These are phyloP conservation scores for Aleurites moluccanus DNA, from an alignment of 441 rosid genomes.

Conservation along the genomic window DNA sequence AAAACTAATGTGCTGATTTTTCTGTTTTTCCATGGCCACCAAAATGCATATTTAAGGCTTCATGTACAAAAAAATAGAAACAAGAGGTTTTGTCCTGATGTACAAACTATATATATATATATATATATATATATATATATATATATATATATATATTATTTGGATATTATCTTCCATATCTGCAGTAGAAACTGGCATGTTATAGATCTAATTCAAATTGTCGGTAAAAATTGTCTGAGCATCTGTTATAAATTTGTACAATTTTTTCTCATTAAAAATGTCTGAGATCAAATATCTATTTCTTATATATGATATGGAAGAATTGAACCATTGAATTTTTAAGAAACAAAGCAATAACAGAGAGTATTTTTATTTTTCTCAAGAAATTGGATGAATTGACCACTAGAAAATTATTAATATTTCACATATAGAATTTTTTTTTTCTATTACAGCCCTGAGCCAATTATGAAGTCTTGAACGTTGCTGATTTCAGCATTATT, in stretches of 20 bases:
- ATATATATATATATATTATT: neutral
- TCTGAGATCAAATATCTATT: too few relatives aligned
- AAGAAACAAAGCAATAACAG: neutral
- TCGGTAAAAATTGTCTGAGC: neutral
- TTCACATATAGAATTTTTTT: neutral
- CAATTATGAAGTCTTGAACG: slow-evolving; percentile 1
- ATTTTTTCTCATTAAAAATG: too few relatives aligned
- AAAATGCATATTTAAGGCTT: slow-evolving; percentile 21
- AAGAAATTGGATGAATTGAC: neutral
- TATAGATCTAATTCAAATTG: neutral
- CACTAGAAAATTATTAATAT: neutral
- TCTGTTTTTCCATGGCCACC: slow-evolving; percentile 15
- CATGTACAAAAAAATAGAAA: slow-evolving; percentile 18
- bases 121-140: too few relatives aligned
- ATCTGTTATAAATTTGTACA: neutral
- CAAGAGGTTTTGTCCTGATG: slow-evolving; percentile 23
- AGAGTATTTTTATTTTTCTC: neutral
- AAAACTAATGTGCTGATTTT: slow-evolving; percentile 25
- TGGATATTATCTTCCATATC: neutral
- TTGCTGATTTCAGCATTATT: neutral
- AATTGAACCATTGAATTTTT: neutral
- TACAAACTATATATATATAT: slow-evolving; percentile 13
- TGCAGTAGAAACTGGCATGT: slow-evolving; percentile 1
- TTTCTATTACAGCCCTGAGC: neutral
- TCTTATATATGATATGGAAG: too few relatives aligned